These are phyloP conservation scores for Phlyctochytrium arcticum DNA, from an alignment of 192 early-diverging fungal species.

Conservation along the genomic window DNA sequence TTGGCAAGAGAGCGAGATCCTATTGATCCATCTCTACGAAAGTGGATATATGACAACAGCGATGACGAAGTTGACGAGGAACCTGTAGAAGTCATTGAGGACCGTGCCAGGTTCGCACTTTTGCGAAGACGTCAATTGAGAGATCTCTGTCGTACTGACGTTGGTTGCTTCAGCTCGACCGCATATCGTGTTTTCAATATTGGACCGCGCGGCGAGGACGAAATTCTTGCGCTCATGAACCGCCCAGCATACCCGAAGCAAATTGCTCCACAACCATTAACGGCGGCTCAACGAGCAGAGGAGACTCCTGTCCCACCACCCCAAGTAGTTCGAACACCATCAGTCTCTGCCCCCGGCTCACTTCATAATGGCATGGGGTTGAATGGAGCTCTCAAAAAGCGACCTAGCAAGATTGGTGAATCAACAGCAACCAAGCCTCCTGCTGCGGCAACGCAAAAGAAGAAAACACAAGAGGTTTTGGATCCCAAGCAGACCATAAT, in stretches of 20 bases:
- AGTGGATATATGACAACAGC: slow-evolving; percentile 19
- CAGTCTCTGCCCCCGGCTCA: not conserved
- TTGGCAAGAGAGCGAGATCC: not conserved
- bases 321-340: slow-evolving; percentile 16
- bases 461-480: slow-evolving; percentile 1
- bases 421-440: slow-evolving; percentile 6
- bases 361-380: not conserved
- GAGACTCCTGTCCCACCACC: slow-evolving; percentile 6
- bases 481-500: slow-evolving; percentile 26
- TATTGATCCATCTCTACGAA: not conserved
- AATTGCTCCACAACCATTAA: not conserved
- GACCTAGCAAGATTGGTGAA: slow-evolving; percentile 4
- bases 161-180: not conserved
- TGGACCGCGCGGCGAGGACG: slow-evolving; percentile 8
- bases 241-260: slow-evolving; percentile 25
- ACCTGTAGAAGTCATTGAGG: not conserved
- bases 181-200: slow-evolving; percentile 20
- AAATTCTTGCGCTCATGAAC: slow-evolving; percentile 10
- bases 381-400: slow-evolving; percentile 18
- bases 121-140: not conserved
- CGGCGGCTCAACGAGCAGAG: slow-evolving; percentile 24
- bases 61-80: slow-evolving; percentile 28
- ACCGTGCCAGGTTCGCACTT: slow-evolving; percentile 7
- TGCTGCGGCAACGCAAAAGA: slow-evolving; percentile 10
- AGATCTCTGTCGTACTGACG: not conserved